Evolutionary conservation across 1,284 basidiomycete species (phyloP), one percentile per base, ranked within the genome.

Genomic region (Cerrena zonata): DNA sequence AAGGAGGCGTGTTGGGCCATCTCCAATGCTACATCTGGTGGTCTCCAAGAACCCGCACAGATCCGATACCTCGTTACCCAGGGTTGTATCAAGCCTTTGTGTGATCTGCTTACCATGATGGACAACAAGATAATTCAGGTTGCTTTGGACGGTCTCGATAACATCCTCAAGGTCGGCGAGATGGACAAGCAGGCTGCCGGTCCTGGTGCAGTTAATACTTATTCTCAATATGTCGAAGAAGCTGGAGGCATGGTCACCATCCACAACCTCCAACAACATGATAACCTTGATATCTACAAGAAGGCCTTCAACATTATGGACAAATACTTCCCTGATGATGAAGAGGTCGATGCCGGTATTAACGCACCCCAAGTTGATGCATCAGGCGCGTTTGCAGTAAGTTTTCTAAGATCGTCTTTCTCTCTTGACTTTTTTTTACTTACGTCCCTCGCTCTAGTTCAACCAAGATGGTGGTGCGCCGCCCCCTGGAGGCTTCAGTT

Each of bases 101-200:
- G 96, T 67, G 95, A 99, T 65, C 76, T 99, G 41, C 78, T 99
- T 50, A 88, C 85, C 42, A 94, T 93, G 75, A 94, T 98, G 91
- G 96, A 99, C 75, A 99, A 99, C 82, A 99, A 99, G 77, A 97
- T 99, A 64, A 99, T 99, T 62, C 96, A 99, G 73, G 93, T 96
- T 43, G 89, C 89, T 21, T 83, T 99, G 41, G 95, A 99, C 67
- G 96, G 96, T 51, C 79, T 99, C 47, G 96, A 99, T 73, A 99
- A 99, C 72, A 94, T 99, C 61, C 76, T 99, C 61, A 98, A 97
- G 75, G 91, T 99, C 56, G 96, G 96, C 45, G 95, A 99, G 73
- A 85, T 90, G 67, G 96, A 99, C 73, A 97, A 90, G 74, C 79
- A 87, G 62, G 80, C 86, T 36, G 79, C 78, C 24, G 92, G 91